Base-by-base conservation (phyloP, 805 yeast species). In the Saccharomycopsis schoenii region DNA sequence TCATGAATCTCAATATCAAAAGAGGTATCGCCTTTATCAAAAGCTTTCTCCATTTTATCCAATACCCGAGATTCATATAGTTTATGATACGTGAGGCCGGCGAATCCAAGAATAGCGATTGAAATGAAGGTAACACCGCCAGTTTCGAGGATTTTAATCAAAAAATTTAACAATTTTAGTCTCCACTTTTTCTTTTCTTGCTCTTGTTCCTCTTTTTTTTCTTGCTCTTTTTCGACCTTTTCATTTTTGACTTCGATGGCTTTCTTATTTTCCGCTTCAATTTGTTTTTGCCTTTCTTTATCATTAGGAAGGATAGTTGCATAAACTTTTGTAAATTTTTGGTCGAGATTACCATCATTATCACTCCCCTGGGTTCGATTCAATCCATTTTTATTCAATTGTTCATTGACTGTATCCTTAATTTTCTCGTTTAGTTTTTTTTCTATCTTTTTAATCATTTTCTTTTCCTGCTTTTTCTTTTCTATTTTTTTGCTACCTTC, bases 91-190 rank as follows among this genome's bases (percentile, higher is more conserved):
- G 80, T 67, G n/a, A 82, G 68, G 1, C 96, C 96, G 2, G 93
- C 87, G 1, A 83, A 72, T 0, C 88, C 93, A 17, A 89, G 76
- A 42, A 88, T 82, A 1, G 83, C 77, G 41, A 88, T 71, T 2
- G 92, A 84, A 15, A 89, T 83, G 55, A 87, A 74, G 17, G 92
- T 87, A 55, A 88, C 83, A 2, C 88, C 83, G 0, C 85, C 83
- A 0, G 94, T 83, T 68, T 88, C 94, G 4, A 80, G 63, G 61
- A 83, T 78, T 66, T 82, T 84, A 60, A 57, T 29, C 9, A 62
- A 24, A 14, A 60, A 56, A 14, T 34, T 19, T n/a, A 57, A 19
- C n/a, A 19, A 29, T 15, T 59, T 51, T 41, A 29, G 41, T 24
- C 56, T 15, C 42, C 60, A 36, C 21, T 58, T 37, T 55, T 39